Base-by-base conservation (phyloP, 176 grass and related monocot species). In the Ensete glaucum region DNA sequence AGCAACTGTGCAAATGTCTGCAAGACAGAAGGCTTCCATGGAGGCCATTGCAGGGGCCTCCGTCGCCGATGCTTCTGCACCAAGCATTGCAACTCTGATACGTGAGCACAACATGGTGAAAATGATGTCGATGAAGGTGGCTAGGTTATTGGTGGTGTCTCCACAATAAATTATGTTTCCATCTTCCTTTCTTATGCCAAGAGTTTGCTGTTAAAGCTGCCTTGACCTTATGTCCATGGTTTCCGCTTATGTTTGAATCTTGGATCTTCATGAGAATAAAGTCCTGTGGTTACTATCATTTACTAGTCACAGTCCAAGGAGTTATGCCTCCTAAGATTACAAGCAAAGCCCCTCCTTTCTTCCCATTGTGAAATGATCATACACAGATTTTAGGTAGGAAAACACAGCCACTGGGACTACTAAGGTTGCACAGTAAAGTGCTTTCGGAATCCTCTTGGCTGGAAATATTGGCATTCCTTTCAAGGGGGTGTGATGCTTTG, bases 1-100 rank as follows among this genome's bases (percentile, higher is more conserved):
- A 53, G 43, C 69, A 73, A 81, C 69, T 81, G 78, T 22, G 69
- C 78, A n/a, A 80, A 73, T 56, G 78, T 80, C 3, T 80, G 78
- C 55, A 59, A 73, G 56, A 62, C 43, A 11, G 78, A 81, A 71
- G 78, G 78, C 50, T 81, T 81, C 69, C 56, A 48, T 9, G 78
- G 56, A 20, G 78, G 78, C 56, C 60, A 54, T 15, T 81, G 69
- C 57, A 43, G 57, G 9, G 78, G 78, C 58, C 53, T 81, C 78
- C 78, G 69, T 11, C 78, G 78, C 9, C 29, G 78, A 49, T 81
- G 78, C 49, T 64, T 81, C 57, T 73, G 78, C 78, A 81, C 54
- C 69, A 81, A 81, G n/a, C 69, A 48, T 12, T 81, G 78, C 23
- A 48, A 51, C 43, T 51, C 8, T 20, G 43, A 0, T 69, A 15